These are phyloP conservation scores for Pichia cephalocereana DNA, from an alignment of 805 yeast genomes.

Conservation along the genomic window DNA sequence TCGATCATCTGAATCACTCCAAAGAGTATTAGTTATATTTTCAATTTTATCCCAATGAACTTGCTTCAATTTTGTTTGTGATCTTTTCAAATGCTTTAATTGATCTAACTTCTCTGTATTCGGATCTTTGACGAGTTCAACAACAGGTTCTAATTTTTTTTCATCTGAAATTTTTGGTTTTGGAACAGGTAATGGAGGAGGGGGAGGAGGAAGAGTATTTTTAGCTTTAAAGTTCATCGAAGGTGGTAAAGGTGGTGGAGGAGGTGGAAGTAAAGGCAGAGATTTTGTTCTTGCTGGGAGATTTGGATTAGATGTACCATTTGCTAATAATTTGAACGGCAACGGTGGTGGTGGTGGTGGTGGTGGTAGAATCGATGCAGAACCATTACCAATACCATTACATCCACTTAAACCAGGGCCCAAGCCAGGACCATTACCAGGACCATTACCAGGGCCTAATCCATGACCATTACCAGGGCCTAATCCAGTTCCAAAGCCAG, in stretches of 20 bases:
- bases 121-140: slow-evolving; percentile 1
- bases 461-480: slow-evolving; percentile 2
- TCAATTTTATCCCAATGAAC: slow-evolving; percentile 78
- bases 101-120: slow-evolving; percentile 6
- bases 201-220: slow-evolving; percentile 18
- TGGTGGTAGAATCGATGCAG: slow-evolving; percentile 7
- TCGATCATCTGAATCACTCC: slow-evolving; percentile 42
- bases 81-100: slow-evolving; percentile 12
- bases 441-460: no score
- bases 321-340: no score
- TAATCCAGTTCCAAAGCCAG: slow-evolving; percentile 5
- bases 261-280: slow-evolving; percentile 20
- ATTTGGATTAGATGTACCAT: no score
- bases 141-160: background rate
- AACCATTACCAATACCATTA: no score
- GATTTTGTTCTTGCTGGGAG: slow-evolving; percentile 7
- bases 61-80: slow-evolving; percentile 49
- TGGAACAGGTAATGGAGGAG: slow-evolving; percentile 5
- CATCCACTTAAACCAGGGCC: no score
- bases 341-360: slow-evolving; percentile 10
- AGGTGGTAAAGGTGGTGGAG: slow-evolving; percentile 24
- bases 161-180: background rate
- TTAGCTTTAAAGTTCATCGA: background rate
- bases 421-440: no score
- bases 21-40: slow-evolving; percentile 47